Base-by-base conservation (phyloP, 768 basidiomycete genomes). In the Collybia sp. region DNA sequence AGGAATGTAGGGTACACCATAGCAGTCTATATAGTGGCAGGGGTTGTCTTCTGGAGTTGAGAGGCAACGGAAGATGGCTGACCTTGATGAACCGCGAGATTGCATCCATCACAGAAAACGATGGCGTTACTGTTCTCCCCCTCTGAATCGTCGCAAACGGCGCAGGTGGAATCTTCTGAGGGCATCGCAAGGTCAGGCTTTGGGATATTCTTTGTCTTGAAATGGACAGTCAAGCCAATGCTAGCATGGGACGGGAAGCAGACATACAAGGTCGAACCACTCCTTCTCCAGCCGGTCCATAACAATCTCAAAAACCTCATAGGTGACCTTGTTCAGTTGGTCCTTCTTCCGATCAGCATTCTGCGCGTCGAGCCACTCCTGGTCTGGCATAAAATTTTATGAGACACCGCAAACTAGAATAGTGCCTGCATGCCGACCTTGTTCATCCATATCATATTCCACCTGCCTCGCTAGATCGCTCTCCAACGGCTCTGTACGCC, bases 401-500 rank as follows among this genome's bases (percentile, higher is more conserved):
- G 31, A 15, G 20, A 34, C 15, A 37, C 41, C 33, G 37, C 13
- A 45, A 33, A 5, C 17, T 32, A 13, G 36, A 20, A 36, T 46
- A 32, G 25, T 51, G 47, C 38, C 43, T 48, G 43, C 43, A 15
- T 10, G 56, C 71, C 15, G 32, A 87, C 93, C 94, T 80, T 97
- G 94, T 60, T 97, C 96, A 59, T 98, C 96, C 93, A 99, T 98
- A 60, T 98, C 96, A 71, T 99, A 99, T 64, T 98, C 96, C 17
- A 99, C 95, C 54, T 95, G 93, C 33, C 81, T 79, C 6, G 87
- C 86, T 13, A 98, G 79, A 53, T 99, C 96, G 40, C 80, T 82
- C 61, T 99, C 95, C 53, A 96, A 71, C 0, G 95, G 95, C 57
- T 96, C 93, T 91, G 58, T 17, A 40, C 40, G 30, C 44, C n/a